Base-by-base conservation (phyloP, 2,329 filamentous ascomycete species). In the Neonectria magnoliae region DNA sequence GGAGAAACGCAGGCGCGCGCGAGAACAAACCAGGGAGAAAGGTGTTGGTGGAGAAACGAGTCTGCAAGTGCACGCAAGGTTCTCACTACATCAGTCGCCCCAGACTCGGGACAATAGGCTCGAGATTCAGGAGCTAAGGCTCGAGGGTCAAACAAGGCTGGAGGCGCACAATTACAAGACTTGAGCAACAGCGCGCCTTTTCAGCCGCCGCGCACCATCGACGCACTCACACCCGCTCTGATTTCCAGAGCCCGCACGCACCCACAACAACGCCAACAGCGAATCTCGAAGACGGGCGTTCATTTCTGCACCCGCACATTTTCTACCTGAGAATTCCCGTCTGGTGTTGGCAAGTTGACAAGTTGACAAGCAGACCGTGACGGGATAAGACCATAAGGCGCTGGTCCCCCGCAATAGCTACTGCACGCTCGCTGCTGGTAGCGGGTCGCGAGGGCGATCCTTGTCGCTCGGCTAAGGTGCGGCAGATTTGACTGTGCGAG, bases 381-480 rank as follows among this genome's bases (percentile, higher is more conserved):
- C 33, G 29, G 18, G 29, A 33, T 51, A 51, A 42, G 38, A 31
- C 20, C 38, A 62, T 36, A 52, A 47, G 36, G 45, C 54, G 42
- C 55, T 50, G 27, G 55, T 42, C 55, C 60, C 60, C 61, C 56
- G 61, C 61, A 64, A 48, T 59, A 55, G 36, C 59, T 54, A 44
- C 60, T 55, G 65, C 66, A 71, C 56, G 62, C 62, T 66, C 66
- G 57, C 61, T 67, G 61, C 55, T 64, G 62, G 62, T 68, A 72
- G 69, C 61, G 66, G 71, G 67, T 62, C 68, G 59, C 48, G 31
- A 62, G 65, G 65, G 60, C 60, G 50, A 69, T 69, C 68, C 72
- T 69, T 70, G 74, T 67, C 70, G 58, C 55, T 44, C 42, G 78
- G 78, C 73, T 80, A 80, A 80, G 77, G 73, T 78, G 71, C 78